A percentile compares a stretch with the other conserved stretches of the same genome.
Conservation (phyloP, 495 filamentous ascomycete species). For the Neurospora sp. region DNA sequence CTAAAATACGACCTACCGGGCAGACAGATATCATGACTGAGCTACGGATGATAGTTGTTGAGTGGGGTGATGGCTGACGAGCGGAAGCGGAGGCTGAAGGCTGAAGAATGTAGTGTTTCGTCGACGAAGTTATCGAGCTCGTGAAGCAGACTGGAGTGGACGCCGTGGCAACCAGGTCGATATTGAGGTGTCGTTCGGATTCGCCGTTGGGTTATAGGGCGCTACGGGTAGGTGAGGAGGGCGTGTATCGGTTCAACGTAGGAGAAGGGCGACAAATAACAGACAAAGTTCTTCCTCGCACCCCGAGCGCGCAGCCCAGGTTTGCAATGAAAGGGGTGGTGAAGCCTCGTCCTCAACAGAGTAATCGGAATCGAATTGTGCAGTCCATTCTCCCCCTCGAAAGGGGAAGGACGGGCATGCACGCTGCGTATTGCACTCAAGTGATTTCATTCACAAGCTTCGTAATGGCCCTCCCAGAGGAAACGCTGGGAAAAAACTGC, state of each 20-base stretch:
- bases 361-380: constrained; percentile 99
- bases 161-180: not conserved
- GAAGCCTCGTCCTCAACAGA: constrained; percentile 79
- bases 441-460: constrained; percentile 78
- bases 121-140: not conserved
- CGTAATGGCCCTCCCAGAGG: constrained; percentile 87
- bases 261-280: not conserved
- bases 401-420: constrained; percentile 27
- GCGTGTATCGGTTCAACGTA: not conserved
- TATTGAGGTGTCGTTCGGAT: not conserved
- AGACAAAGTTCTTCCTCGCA: not conserved
- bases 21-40: not conserved
- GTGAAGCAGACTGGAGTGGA: not conserved
- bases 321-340: constrained; percentile 14
- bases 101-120: not conserved
- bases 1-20: not conserved
- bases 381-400: constrained; percentile 27
- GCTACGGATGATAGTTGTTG: not conserved
- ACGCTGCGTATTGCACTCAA: constrained; percentile 99
- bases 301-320: not conserved
- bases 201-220: not conserved
- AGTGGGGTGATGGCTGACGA: not conserved
- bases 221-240: not conserved
- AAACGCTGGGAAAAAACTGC: constrained; percentile 22
- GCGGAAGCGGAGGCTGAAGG: not conserved